Evolutionary conservation across 176 grass and related monocot genomes (phyloP).

Genomic region (Zizania latifolia): DNA sequence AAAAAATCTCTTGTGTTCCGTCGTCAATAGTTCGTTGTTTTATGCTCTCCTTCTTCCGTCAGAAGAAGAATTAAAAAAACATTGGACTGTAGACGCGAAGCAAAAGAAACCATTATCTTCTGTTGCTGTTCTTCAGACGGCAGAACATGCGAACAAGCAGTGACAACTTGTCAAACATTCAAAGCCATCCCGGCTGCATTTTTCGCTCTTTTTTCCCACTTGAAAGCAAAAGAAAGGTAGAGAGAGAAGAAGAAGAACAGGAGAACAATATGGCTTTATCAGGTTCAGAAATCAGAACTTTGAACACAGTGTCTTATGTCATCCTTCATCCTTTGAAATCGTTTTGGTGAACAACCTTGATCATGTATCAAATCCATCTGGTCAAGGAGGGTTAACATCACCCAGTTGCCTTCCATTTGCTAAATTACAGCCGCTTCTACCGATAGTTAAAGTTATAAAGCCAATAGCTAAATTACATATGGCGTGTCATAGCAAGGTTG

Average conservation of each 20-base stretch:
- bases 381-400: neutral
- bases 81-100: neutral
- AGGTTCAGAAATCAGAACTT: neutral
- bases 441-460: too few relatives aligned
- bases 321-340: neutral
- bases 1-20: neutral
- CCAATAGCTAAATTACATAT: too few relatives aligned
- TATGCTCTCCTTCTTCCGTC: too few relatives aligned
- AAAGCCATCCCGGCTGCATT: neutral
- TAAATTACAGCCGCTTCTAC: neutral
- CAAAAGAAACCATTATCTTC: neutral
- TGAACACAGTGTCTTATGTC: neutral
- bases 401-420: neutral
- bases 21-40: neutral
- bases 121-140: neutral
- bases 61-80: neutral
- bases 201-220: neutral
- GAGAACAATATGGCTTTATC: neutral
- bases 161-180: constrained; percentile 2
- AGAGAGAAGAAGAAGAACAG: too few relatives aligned
- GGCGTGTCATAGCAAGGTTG: too few relatives aligned
- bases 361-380: too few relatives aligned
- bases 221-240: neutral
- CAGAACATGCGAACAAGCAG: neutral
- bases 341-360: neutral